These are phyloP conservation scores for Glycine soja DNA, from an alignment of 306 rosid genomes.

Conservation along the genomic window DNA sequence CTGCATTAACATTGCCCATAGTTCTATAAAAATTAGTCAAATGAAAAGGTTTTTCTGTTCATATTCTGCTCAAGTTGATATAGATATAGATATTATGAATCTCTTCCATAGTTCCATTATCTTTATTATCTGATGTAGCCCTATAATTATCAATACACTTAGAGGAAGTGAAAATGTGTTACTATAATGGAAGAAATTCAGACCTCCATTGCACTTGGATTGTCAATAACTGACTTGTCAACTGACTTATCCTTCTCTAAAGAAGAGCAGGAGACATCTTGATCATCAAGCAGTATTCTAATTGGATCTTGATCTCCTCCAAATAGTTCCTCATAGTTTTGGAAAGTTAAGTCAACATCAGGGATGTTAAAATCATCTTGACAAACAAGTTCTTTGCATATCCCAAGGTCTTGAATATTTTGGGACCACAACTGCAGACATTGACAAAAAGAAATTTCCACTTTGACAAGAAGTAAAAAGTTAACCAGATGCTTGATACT, in stretches of 20 bases:
- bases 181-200: constrained; percentile 39
- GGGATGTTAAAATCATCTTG: constrained; percentile 83
- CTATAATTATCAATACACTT: constrained; percentile 3
- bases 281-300: constrained; percentile 53
- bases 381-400: constrained; percentile 78
- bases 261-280: constrained; percentile 63
- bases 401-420: constrained; percentile 90
- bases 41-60: neutral
- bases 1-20: neutral
- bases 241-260: constrained; percentile 62
- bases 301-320: constrained; percentile 78
- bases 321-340: constrained; percentile 76
- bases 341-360: constrained; percentile 86
- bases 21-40: constrained; percentile 1
- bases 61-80: constrained; percentile 23
- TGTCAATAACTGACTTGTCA: constrained; percentile 58
- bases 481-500: constrained; percentile 29
- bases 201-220: constrained; percentile 64
- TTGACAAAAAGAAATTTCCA: constrained; percentile 40
- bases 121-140: neutral
- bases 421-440: constrained; percentile 88
- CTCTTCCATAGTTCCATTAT: constrained; percentile 21
- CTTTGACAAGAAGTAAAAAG: constrained; percentile 34
- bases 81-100: neutral
- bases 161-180: constrained; percentile 23